Evolutionary conservation across 176 grass and related monocot species (phyloP), one percentile per base, ranked within the genome.

Genomic region (Oryza rufipogon): DNA sequence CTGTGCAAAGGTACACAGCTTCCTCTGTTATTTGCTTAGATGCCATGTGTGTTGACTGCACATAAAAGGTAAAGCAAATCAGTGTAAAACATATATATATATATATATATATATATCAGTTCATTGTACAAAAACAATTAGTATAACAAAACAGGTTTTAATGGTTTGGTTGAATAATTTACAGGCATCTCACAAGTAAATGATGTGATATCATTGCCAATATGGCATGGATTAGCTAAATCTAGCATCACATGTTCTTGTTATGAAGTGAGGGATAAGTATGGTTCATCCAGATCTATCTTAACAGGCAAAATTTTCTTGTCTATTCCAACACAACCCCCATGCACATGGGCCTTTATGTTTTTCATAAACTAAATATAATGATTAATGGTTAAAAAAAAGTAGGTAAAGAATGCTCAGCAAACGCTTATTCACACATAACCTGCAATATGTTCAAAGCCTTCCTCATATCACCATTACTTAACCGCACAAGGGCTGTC

Each of bases 361-460:
- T 72, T 71, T 71, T 86, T 39, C 34, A 66, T 36, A 4, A 44
- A 33, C 19, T 52, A 73, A 60, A 22, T 71, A 79, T 47, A 4
- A 64, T 0, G 1, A 72, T 16, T 41, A 30, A 51, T 28, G 39
- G 20, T 79, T 6, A 14, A 73, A 73, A 48, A 32, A 15, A 1
- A 39, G 39, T 6, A 70, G 10, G 20, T 14, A 78, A 52, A 73
- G 17, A 81, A 68, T 44, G 68, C 23, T 70, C n/a, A 74, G 47
- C 20, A 70, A 47, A 80, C 10, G 38, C 63, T 63, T 52, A 71
- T 28, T 81, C 14, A 79, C 17, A 66, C 17, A 44, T 87, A 79
- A 99, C 96, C 96, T 99, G 96, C 77, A 99, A 86, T 89, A 99
- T 96, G 73, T 99, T 99, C 84, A 99, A 86, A 91, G 93, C 86